These are phyloP conservation scores for Thalassiosira profunda DNA, from an alignment of 108 stramenopile species.

Conservation along the genomic window DNA sequence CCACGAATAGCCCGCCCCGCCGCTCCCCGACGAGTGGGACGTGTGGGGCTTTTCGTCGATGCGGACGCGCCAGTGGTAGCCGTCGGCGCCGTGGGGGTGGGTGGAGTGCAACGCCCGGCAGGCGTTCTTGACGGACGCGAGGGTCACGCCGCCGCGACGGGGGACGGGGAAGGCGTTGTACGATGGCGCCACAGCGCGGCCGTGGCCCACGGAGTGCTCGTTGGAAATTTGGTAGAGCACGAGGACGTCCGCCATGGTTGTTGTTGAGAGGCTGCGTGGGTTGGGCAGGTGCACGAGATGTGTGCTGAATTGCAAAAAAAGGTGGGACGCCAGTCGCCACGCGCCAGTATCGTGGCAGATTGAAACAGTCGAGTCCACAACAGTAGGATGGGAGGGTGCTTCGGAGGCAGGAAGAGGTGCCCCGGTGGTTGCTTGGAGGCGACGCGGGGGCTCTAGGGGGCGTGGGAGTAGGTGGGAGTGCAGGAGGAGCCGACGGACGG, in stretches of 20 bases:
- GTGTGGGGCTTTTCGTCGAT: constrained; percentile 74
- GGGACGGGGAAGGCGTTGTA: constrained; percentile 84
- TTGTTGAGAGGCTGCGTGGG: not conserved
- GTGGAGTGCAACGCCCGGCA: constrained; percentile 62
- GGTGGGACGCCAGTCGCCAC: not conserved
- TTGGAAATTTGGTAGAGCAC: constrained; percentile 62
- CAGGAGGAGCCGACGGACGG: too few species aligned
- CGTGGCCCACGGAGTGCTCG: constrained; percentile 12
- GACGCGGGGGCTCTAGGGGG: too few species aligned
- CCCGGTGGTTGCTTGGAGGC: too few species aligned
- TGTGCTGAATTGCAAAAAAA: not conserved
- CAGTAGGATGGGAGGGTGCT: too few species aligned
- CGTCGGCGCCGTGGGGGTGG: constrained; percentile 68
- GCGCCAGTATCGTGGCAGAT: too few species aligned
- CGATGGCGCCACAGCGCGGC: not conserved
- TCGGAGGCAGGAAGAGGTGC: too few species aligned
- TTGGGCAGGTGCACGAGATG: not conserved
- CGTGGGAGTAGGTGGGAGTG: too few species aligned
- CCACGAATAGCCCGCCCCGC: constrained; percentile 60
- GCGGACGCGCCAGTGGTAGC: constrained; percentile 88
- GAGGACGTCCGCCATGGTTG: constrained; percentile 43
- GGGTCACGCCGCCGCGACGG: constrained; percentile 57
- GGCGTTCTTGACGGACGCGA: constrained; percentile 70
- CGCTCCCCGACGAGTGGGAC: constrained; percentile 8
- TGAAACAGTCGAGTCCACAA: too few species aligned